Evolutionary conservation across 2,329 filamentous ascomycete species (phyloP), one percentile per base, ranked within the genome.

Genomic region (Lizonia empirigonia): DNA sequence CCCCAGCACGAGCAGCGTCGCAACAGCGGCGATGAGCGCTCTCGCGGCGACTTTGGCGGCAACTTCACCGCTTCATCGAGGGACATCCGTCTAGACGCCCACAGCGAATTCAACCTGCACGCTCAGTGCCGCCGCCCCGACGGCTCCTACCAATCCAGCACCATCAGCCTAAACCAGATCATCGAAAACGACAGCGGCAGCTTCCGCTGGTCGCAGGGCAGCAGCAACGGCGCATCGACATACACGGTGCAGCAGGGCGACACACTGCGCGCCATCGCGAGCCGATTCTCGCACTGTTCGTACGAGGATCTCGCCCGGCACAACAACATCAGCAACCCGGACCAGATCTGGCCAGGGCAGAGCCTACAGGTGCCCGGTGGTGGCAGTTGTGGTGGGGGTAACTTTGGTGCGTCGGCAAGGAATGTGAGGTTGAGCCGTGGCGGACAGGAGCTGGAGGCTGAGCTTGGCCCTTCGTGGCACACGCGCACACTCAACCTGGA

Each of bases 301-400:
- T 66, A 55, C n/a, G 61, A 68, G 5, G 61, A 67, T 0, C 46
- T 68, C 3, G 59, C 64, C 1, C 49, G 61, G 3, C 61, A 66
- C 42, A 68, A 68, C 44, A 60, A 62, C 26, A 65, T 68, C 16
- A 44, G 40, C 26, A 68, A 68, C 15, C 46, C 63, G 0, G 65
- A 68, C 20, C 57, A 64, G 55, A 66, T 68, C 16, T 68, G 64
- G 50, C 64, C 64, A 1, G 65, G 65, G 1, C 64, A 68, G 58
- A 59, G 58, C 5, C 30, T 68, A 18, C 55, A 62, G 35, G 40
- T 67, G 2, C 65, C 64, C 2, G 61, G 63, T 8, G 62, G 62
- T 1, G 41, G 59, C 4, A 59, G 52, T 15, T 47, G 63, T 30
- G 58, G 65, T 9, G 55, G 60, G 23, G 60, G 52, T 15, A 58